phyloP scores from a whole-genome alignment of 75 land plant genomes.

The Cunninghamia lanceolata region DNA sequence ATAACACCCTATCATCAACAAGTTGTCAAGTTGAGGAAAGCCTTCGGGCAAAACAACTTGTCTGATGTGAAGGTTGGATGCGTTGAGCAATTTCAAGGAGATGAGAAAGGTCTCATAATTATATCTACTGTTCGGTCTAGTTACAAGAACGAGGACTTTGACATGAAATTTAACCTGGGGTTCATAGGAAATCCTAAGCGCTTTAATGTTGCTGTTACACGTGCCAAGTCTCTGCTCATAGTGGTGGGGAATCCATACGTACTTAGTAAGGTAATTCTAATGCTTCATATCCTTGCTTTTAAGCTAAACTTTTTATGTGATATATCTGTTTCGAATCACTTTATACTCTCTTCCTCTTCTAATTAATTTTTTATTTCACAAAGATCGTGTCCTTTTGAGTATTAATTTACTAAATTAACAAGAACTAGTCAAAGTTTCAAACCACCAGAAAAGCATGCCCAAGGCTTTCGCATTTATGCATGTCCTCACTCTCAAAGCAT shows the following conservation, averaged over 20 bases:
- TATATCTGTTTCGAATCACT: not conserved
- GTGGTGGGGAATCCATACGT: constrained; percentile 87
- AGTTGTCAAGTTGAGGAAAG: constrained; percentile 61
- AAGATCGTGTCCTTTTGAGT: not conserved
- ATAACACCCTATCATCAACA: constrained; percentile 90
- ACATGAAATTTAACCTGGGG: constrained; percentile 57
- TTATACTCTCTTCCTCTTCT: not conserved
- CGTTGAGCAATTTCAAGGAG: constrained; percentile 92
- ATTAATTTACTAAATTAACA: not conserved
- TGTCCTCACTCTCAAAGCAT: not conserved
- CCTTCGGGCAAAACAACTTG: constrained; percentile 41
- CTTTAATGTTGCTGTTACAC: constrained; percentile 90
- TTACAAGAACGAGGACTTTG: constrained; percentile 71
- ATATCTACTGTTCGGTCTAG: constrained; percentile 88
- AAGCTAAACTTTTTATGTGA: not conserved
- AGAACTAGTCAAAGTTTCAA: not conserved
- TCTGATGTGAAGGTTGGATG: constrained; percentile 74
- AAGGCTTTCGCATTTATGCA: not conserved
- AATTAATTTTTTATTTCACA: not conserved
- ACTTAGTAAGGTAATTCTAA: constrained; percentile 53
- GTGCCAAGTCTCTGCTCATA: constrained; percentile 77
- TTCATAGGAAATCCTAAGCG: constrained; percentile 82
- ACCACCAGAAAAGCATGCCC: not conserved
- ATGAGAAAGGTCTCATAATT: constrained; percentile 75
- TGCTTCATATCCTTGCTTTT: not conserved